Evolutionary conservation across 140 eudicot genomes (phyloP).

Genomic region (Erigeron philadelphicus): DNA sequence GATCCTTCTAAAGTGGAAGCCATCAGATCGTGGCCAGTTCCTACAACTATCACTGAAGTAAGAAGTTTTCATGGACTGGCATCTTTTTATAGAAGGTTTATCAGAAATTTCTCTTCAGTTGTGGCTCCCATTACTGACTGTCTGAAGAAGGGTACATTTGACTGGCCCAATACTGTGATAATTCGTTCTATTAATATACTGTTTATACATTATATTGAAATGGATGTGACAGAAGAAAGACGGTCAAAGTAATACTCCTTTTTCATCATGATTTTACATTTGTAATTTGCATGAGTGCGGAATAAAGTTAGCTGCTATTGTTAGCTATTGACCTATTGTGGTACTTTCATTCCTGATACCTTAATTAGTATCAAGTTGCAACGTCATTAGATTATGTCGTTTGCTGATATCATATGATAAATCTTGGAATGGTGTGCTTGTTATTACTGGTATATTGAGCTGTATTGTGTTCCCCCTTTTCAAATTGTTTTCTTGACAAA

Average conservation of each 20-base stretch:
- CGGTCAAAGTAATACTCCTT: neutral
- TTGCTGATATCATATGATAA: neutral
- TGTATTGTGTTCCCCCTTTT: neutral
- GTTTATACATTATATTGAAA: neutral
- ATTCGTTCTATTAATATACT: neutral
- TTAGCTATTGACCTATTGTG: neutral
- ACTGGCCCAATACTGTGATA: neutral
- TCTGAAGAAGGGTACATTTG: no score
- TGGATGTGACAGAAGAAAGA: neutral
- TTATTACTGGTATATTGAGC: neutral
- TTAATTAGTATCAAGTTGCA: neutral
- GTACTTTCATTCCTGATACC: constrained; percentile 2
- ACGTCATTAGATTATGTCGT: constrained; percentile 3
- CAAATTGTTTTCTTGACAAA: neutral
- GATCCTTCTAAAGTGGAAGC: no score
- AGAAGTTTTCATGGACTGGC: no score
- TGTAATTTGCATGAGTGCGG: neutral
- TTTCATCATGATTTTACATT: constrained; percentile 3
- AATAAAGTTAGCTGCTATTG: neutral
- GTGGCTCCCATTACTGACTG: no score
- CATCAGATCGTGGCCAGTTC: no score
- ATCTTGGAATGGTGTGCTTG: neutral
- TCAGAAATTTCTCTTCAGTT: no score
- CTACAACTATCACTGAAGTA: no score
- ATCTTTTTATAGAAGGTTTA: no score